Percentiles rank a stretch among this genome's conserved stretches.
phyloP scores from a whole-genome alignment of 2,329 filamentous ascomycete genomes.

The Corinectria fuckeliana region DNA sequence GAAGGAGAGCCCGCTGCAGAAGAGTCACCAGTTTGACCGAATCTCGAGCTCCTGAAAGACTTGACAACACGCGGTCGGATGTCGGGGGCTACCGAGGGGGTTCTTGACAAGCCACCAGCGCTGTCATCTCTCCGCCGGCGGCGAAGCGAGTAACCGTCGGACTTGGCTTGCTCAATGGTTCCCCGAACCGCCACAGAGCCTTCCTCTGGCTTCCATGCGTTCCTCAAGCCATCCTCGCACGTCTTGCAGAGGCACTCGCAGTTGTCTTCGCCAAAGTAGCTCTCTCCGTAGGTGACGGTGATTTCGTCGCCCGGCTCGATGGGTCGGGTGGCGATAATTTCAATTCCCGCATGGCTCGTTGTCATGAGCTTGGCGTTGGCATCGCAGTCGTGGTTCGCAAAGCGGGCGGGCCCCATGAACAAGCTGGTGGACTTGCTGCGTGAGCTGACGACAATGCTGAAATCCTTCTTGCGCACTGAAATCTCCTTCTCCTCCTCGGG shows the following conservation, averaged over 20 bases:
- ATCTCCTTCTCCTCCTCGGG: slow-evolving; percentile 87
- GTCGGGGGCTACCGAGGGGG: slow-evolving; percentile 63
- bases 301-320: slow-evolving; percentile 93
- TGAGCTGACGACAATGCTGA: slow-evolving; percentile 95
- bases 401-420: slow-evolving; percentile 93
- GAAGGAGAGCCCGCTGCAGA: slow-evolving; percentile 40
- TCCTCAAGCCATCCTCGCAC: slow-evolving; percentile 76
- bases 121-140: slow-evolving; percentile 59
- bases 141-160: slow-evolving; percentile 63
- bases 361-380: slow-evolving; percentile 90
- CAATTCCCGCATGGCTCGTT: slow-evolving; percentile 83
- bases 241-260: slow-evolving; percentile 92
- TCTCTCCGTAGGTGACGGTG: slow-evolving; percentile 93
- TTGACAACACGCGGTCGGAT: slow-evolving; percentile 59
- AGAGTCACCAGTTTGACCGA: slow-evolving; percentile 43
- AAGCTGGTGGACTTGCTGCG: slow-evolving; percentile 89
- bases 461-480: slow-evolving; percentile 84
- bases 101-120: slow-evolving; percentile 58
- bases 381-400: slow-evolving; percentile 96
- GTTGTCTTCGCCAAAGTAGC: slow-evolving; percentile 94
- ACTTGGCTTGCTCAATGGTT: slow-evolving; percentile 59
- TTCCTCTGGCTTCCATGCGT: slow-evolving; percentile 77
- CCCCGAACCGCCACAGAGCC: slow-evolving; percentile 53
- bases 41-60: slow-evolving; percentile 42
- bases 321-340: slow-evolving; percentile 82